Evolutionary conservation across 805 yeast genomes (phyloP), one percentile per base, ranked within the genome.

Genomic region (Yarrowia osloensis): DNA sequence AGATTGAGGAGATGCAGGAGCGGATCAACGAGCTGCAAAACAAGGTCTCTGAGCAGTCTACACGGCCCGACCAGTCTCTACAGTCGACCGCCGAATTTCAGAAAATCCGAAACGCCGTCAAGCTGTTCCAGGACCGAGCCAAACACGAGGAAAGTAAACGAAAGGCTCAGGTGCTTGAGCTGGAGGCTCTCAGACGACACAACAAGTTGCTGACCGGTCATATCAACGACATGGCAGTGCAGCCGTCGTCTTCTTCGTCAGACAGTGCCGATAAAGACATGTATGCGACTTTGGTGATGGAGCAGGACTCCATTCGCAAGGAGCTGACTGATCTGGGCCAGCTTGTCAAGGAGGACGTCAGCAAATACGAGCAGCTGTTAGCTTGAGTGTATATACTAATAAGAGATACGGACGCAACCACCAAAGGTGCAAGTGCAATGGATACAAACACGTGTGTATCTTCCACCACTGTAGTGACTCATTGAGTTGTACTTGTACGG

Each of bases 1-100:
- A 76, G 40, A 70, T 81, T 15, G 75, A 72, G 50, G 78, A 76
- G 55, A 77, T 81, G 80, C 81, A 80, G 71, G 72, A 71, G 29
- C 78, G 76, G 68, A 75, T 81, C 69, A 73, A 73, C 42, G 72
- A 68, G 22, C 73, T 79, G 40, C 75, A 71, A 67, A 63, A 11
- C 33, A 61, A 44, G 42, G 66, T 61, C n/a, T 31, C 52, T 0
- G 66, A 61, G 33, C 52, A 61, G 47, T 44, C 54, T 15, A 31
- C 54, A 8, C 49, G 63, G 11, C 28, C 63, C 4, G 63, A 57
- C 21, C 47, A 40, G 49, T 21, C 47, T 33, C 21, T 57, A 6
- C 63, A 57, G 37, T 61, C 66, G 4, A 61, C 66, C 0, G 44
- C 44, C 4, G 59, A 63, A 39, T 63, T 68, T 17, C 44, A 68